Conservation (phyloP, 306 rosid species). For the Gastrolobium bilobum region DNA sequence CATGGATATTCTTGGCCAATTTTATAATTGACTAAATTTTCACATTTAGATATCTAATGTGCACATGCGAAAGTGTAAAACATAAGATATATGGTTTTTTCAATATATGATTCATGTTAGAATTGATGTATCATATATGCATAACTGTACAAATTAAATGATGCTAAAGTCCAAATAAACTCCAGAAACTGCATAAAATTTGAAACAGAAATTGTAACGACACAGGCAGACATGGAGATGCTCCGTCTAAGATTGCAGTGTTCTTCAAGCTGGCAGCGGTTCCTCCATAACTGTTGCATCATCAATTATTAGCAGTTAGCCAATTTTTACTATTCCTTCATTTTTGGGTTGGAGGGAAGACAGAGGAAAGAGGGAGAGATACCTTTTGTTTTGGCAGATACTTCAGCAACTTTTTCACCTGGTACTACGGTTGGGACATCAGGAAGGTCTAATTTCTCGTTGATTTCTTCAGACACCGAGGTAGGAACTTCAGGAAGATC, state of each 20-base stretch:
- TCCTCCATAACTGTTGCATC: constrained; percentile 84
- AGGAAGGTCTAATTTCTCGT: constrained; percentile 78
- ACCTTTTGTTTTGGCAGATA: constrained; percentile 76
- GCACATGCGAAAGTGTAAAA: neutral
- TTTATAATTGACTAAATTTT: neutral
- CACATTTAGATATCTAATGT: neutral
- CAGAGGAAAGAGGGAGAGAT: constrained; percentile 14
- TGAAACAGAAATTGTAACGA: neutral
- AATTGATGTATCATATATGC: constrained; percentile 21
- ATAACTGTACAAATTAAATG: constrained; percentile 51
- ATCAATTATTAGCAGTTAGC: constrained; percentile 43
- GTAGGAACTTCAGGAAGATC: constrained; percentile 81
- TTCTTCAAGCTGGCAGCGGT: constrained; percentile 80
- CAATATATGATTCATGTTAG: constrained; percentile 23
- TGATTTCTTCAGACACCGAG: constrained; percentile 49
- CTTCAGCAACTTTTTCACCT: constrained; percentile 57
- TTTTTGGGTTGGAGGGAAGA: neutral
- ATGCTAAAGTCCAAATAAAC: neutral
- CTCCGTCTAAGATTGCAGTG: neutral
- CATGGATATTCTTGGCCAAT: neutral
- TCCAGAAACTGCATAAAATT: constrained; percentile 34
- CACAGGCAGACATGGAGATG: constrained; percentile 25
- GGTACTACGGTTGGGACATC: constrained; percentile 78
- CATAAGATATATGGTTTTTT: neutral
- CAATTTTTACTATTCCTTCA: neutral